Base-by-base conservation (phyloP, 768 basidiomycete genomes). In the Infundibulicybe gibba region DNA sequence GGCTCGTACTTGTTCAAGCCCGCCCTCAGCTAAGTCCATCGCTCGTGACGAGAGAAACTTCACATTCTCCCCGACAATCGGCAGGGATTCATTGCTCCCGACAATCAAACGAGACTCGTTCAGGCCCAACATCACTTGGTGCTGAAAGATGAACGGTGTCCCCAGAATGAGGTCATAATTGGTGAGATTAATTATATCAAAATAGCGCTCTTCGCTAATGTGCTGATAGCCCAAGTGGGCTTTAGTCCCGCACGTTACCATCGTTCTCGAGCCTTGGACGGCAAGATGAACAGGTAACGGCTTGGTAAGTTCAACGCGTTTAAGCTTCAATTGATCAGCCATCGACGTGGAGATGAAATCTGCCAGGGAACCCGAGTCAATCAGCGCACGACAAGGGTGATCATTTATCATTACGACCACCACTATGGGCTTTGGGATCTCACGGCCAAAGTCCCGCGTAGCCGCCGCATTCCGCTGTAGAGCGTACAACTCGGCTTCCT, bases 311-410 rank as follows among this genome's bases (percentile, higher is more conserved):
- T 38, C 35, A 19, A 38, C 35, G 3, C 17, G 14, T 38, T 38
- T 19, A 10, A 38, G 35, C 14, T 10, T 53, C 6, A 69, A 40
- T 48, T 69, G 67, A 49, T 67, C 58, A 13, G 61, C 63, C 1
- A 67, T 13, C 15, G 41, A 54, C 6, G 64, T 54, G 2, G 63
- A 61, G n/a, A 69, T 54, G 35, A 69, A 67, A 47, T 69, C 66
- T 13, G 60, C 57, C 39, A 38, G 17, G 4, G 35, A 38, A 10
- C 35, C 35, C 10, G 35, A 38, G 35, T 38, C 35, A 3, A 38
- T 38, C 35, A 38, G 35, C 35, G 35, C 35, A n/a, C 35, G 10
- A n/a, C n/a, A 14, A n/a, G 35, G 35, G 35, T 38, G 35, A 6
- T 19, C 35, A 10, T 38, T 38, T 6, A 38, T 10, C 35, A n/a